These are phyloP conservation scores for Cystofilobasidium bisporidii DNA, from an alignment of 768 basidiomycete species.

Conservation along the genomic window DNA sequence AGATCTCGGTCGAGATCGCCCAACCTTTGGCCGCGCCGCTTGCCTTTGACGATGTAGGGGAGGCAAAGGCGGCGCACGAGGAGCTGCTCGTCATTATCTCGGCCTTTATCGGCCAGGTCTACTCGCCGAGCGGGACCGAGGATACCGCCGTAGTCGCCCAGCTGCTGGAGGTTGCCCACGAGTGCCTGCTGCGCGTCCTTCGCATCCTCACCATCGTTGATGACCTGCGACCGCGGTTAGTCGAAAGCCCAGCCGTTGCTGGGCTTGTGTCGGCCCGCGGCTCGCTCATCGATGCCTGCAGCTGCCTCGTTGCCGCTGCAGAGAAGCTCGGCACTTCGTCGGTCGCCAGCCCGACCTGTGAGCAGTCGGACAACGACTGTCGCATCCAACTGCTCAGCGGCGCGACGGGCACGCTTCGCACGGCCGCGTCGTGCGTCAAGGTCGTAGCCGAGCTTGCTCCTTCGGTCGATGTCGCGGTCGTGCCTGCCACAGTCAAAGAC, in stretches of 20 bases:
- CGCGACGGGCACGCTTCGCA: conserved; percentile 79
- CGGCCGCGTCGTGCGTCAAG: conserved; percentile 77
- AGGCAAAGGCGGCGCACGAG: conserved; percentile 75
- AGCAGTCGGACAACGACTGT: conserved; percentile 59
- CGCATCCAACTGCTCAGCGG: conserved; percentile 65
- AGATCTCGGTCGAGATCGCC: too few species aligned
- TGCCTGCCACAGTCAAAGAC: background rate
- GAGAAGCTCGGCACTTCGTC: conserved; percentile 50
- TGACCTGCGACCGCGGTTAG: conserved; percentile 52
- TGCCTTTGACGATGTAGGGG: conserved; percentile 29
- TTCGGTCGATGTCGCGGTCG: background rate
- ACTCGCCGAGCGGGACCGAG: conserved; percentile 77
- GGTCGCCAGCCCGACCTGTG: conserved; percentile 45
- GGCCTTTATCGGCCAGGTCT: conserved; percentile 93
- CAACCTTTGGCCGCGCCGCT: background rate
- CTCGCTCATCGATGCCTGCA: conserved; percentile 71
- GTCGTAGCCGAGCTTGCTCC: conserved; percentile 52
- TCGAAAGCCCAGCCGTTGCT: background rate
- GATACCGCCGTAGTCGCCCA: conserved; percentile 90
- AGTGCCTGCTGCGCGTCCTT: conserved; percentile 87
- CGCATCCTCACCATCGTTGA: conserved; percentile 85
- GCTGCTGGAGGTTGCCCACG: conserved; percentile 87
- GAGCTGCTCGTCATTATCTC: conserved; percentile 87
- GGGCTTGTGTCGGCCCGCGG: conserved; percentile 55
- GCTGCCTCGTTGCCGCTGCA: conserved; percentile 76